phyloP scores from a whole-genome alignment of 345 rosid species.

The Acer saccharum region DNA sequence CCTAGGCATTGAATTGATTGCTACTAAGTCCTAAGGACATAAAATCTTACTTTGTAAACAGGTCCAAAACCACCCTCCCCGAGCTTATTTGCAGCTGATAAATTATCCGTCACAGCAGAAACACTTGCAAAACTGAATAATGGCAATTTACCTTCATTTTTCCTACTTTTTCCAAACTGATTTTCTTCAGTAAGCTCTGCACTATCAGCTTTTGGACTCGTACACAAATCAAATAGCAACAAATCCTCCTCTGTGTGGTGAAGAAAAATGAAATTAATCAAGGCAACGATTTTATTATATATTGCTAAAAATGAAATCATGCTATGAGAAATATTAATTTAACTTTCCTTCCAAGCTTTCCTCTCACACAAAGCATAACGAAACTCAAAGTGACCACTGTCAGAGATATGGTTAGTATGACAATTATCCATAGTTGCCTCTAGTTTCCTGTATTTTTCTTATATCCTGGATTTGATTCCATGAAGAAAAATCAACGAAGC shows the following conservation, averaged over 20 bases:
- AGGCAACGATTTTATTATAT: background rate
- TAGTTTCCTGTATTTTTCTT: background rate
- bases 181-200: conserved; percentile 15
- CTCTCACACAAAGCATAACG: background rate
- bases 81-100: conserved; percentile 40
- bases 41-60: conserved; percentile 41
- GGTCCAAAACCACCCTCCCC: conserved; percentile 60
- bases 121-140: conserved; percentile 41
- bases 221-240: conserved; percentile 12
- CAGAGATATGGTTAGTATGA: background rate
- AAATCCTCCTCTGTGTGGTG: conserved; percentile 14
- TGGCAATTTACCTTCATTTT: conserved; percentile 35
- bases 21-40: background rate
- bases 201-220: background rate
- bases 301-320: background rate
- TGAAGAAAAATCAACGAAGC: too few species aligned
- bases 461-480: background rate
- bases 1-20: background rate
- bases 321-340: background rate
- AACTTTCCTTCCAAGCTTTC: conserved; percentile 5
- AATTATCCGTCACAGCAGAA: conserved; percentile 42
- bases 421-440: background rate
- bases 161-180: background rate
- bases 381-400: background rate
- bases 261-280: background rate